Evolutionary conservation across 2,329 filamentous ascomycete species (phyloP).

Genomic region (Hymenoscyphus repandus): DNA sequence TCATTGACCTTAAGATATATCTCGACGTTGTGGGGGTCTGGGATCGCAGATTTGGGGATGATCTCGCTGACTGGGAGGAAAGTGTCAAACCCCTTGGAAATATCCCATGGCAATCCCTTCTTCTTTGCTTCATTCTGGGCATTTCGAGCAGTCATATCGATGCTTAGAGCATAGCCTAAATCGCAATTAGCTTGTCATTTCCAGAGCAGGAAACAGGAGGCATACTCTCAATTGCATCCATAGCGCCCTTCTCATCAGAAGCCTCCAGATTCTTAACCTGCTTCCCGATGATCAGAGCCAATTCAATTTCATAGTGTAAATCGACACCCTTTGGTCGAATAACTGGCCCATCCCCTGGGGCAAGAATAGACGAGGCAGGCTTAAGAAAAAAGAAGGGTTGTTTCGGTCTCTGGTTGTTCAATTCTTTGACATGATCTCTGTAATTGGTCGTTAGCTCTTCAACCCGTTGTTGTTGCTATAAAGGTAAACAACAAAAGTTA

Average conservation of each 20-base stretch:
- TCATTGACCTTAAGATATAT: slow-evolving; percentile 82
- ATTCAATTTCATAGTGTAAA: slow-evolving; percentile 70
- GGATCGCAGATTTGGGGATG: slow-evolving; percentile 74
- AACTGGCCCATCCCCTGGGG: slow-evolving; percentile 46
- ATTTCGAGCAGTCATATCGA: slow-evolving; percentile 97
- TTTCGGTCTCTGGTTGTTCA: slow-evolving; percentile 81
- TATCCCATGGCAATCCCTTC: slow-evolving; percentile 93
- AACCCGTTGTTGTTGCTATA: not conserved
- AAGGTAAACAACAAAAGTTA: slow-evolving; percentile 18
- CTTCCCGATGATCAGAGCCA: slow-evolving; percentile 85
- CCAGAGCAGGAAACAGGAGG: not conserved
- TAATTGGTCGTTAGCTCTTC: slow-evolving; percentile 6
- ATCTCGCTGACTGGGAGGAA: slow-evolving; percentile 83
- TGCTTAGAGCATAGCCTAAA: slow-evolving; percentile 80
- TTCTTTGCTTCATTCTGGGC: slow-evolving; percentile 95
- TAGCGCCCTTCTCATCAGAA: slow-evolving; percentile 67
- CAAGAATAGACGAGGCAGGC: slow-evolving; percentile 79
- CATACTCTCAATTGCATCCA: slow-evolving; percentile 76
- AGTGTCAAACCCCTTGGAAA: slow-evolving; percentile 96
- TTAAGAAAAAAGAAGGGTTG: slow-evolving; percentile 99
- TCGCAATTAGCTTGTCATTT: not conserved
- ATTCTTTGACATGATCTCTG: slow-evolving; percentile 88
- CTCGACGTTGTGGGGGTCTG: slow-evolving; percentile 83
- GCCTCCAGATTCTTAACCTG: slow-evolving; percentile 68
- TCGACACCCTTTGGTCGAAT: slow-evolving; percentile 11